phyloP scores from a whole-genome alignment of 257 asterid species.

The Apocynum venetum region DNA sequence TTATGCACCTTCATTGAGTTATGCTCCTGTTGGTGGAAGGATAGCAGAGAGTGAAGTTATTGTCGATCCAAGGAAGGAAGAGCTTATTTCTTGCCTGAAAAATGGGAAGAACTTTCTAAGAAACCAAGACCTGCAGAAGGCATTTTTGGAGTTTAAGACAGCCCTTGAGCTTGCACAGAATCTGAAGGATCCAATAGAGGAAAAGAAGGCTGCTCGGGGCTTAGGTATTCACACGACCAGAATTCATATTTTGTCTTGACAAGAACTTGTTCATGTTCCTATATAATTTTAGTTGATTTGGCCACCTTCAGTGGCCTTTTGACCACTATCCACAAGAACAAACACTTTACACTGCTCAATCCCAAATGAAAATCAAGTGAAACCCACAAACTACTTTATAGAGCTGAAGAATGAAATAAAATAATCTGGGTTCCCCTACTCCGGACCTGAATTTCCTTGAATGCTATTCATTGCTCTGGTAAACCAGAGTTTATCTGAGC shows the following conservation, averaged over 20 bases:
- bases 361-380: not conserved
- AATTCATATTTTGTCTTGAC: not conserved
- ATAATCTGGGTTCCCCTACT: not conserved
- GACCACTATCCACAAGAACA: not conserved
- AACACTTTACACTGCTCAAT: not conserved
- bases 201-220: constrained; percentile 98
- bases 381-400: no score
- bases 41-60: constrained; percentile 77
- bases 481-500: not conserved
- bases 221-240: constrained; percentile 47
- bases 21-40: constrained; percentile 79
- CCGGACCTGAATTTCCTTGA: not conserved
- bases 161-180: constrained; percentile 86
- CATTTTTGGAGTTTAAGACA: constrained; percentile 69
- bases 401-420: no score
- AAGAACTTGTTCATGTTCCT: no score
- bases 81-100: constrained; percentile 64
- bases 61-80: constrained; percentile 79
- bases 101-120: constrained; percentile 80
- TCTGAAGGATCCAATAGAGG: constrained; percentile 75
- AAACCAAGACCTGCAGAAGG: constrained; percentile 82
- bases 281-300: not conserved
- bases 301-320: not conserved
- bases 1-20: constrained; percentile 92
- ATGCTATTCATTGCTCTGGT: not conserved